These are phyloP conservation scores for Annulohypoxylon moriforme DNA, from an alignment of 495 filamentous ascomycete species.

Conservation along the genomic window DNA sequence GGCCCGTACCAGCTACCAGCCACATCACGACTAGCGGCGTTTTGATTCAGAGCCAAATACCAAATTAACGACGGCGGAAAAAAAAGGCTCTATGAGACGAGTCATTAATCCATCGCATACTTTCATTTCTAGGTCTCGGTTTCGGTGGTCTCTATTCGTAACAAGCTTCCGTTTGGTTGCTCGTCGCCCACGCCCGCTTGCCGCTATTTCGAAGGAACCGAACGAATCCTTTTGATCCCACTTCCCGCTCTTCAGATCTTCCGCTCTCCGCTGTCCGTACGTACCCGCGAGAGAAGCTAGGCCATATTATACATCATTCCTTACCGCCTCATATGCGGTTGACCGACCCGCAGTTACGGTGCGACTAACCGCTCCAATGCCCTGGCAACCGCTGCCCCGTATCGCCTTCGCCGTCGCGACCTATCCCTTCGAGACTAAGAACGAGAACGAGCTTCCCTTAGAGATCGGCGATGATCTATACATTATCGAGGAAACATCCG, in stretches of 20 bases:
- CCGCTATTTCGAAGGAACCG: slow-evolving; percentile 7
- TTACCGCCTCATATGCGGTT: slow-evolving; percentile 48
- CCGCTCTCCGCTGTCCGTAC: slow-evolving; percentile 28
- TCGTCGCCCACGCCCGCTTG: slow-evolving; percentile 2
- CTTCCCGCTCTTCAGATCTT: slow-evolving; percentile 16
- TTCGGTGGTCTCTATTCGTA: slow-evolving; percentile 1
- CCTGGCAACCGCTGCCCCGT: slow-evolving; percentile 95
- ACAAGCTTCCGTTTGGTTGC: slow-evolving; percentile 17
- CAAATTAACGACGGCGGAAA: slow-evolving; percentile 19
- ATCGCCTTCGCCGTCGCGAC: slow-evolving; percentile 97
- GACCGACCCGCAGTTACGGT: slow-evolving; percentile 48
- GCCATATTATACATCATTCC: slow-evolving; percentile 14
- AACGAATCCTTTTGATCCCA: slow-evolving; percentile 11
- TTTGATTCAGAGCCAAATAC: slow-evolving; percentile 27
- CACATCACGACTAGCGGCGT: slow-evolving; percentile 43
- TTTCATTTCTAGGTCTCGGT: not conserved
- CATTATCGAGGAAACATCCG: slow-evolving; percentile 91
- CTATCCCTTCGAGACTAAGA: slow-evolving; percentile 88
- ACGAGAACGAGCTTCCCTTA: slow-evolving; percentile 91
- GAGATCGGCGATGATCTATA: slow-evolving; percentile 98
- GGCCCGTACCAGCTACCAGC: slow-evolving; percentile 13
- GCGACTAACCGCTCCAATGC: slow-evolving; percentile 69
- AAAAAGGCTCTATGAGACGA: slow-evolving; percentile 16
- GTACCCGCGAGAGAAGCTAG: slow-evolving; percentile 35
- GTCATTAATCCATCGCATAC: slow-evolving; percentile 12